phyloP scores from a whole-genome alignment of 1,284 basidiomycete genomes.

The Apiotrichum porosum region DNA sequence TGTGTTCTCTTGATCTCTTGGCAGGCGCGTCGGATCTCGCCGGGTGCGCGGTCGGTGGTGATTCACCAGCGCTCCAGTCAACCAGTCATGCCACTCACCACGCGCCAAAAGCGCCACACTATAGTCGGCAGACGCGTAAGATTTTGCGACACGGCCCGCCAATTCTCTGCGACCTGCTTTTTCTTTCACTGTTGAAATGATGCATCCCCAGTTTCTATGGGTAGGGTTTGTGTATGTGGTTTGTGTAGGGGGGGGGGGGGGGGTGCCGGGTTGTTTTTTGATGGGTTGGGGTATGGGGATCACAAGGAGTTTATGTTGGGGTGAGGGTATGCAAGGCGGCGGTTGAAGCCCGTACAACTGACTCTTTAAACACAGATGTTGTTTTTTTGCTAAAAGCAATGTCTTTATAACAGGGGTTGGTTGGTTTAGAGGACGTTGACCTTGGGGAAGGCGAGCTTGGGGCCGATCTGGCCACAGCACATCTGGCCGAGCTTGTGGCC shows the following conservation, averaged over 20 bases:
- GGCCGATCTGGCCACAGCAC: slow-evolving; percentile 75
- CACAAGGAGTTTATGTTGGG: not conserved
- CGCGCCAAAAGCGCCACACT: too few relatives aligned
- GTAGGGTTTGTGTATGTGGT: slow-evolving; percentile 1
- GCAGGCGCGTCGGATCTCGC: too few relatives aligned
- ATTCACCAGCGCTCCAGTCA: too few relatives aligned
- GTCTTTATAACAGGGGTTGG: not conserved
- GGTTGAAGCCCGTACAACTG: slow-evolving; percentile 9
- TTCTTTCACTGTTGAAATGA: slow-evolving; percentile 25
- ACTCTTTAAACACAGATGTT: not conserved
- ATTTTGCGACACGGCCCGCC: too few relatives aligned
- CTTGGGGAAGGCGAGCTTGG: slow-evolving; percentile 42
- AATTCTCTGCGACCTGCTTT: too few relatives aligned
- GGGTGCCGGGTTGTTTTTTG: not conserved
- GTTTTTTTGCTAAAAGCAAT: not conserved
- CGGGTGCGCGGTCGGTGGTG: too few relatives aligned
- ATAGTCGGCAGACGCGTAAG: too few relatives aligned
- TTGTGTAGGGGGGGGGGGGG: not conserved
- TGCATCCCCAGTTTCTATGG: slow-evolving; percentile 10
- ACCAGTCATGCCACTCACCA: too few relatives aligned
- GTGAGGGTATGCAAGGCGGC: not conserved
- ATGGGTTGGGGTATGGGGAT: not conserved
- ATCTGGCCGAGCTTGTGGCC: slow-evolving; percentile 88
- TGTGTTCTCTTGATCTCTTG: too few relatives aligned
- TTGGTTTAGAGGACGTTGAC: slow-evolving; percentile 32